A percentile compares a stretch with the other conserved stretches of the same genome.
phyloP scores from a whole-genome alignment of 306 rosid genomes.

The Abrus pulchellus region DNA sequence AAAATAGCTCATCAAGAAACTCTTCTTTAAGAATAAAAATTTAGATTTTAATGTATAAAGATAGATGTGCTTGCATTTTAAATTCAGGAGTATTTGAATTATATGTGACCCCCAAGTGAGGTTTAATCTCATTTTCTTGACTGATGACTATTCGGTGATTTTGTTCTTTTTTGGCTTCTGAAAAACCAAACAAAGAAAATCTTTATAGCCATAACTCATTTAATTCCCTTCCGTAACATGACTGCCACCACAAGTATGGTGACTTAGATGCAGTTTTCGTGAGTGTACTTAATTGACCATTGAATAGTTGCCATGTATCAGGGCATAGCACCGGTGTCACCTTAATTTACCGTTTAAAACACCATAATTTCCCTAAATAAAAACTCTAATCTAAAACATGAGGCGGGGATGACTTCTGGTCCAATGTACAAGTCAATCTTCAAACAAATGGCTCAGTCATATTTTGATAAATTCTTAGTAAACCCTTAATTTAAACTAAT shows the following conservation, averaged over 20 bases:
- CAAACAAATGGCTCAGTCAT: slow-evolving; percentile 49
- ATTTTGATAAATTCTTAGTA: slow-evolving; percentile 9
- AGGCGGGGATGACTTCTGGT: background rate
- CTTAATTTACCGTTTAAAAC: background rate
- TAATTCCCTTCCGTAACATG: slow-evolving; percentile 22
- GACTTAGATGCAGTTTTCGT: background rate
- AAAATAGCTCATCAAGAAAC: no score
- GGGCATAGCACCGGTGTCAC: background rate
- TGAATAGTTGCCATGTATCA: background rate
- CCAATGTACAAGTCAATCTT: slow-evolving; percentile 8
- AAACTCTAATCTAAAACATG: background rate
- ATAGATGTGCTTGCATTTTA: no score
- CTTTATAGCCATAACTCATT: background rate
- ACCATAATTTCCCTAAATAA: background rate
- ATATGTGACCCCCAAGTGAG: no score
- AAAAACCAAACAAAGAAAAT: no score
- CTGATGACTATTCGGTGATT: background rate
- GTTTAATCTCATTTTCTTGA: background rate
- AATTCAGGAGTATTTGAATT: background rate
- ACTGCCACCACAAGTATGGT: background rate
- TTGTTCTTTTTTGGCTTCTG: background rate
- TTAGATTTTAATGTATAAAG: no score
- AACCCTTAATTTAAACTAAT: background rate
- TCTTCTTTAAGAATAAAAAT: no score
- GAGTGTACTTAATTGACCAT: slow-evolving; percentile 23